Conservation (phyloP, 495 filamentous ascomycete species). For the Jackrogersella minutella region DNA sequence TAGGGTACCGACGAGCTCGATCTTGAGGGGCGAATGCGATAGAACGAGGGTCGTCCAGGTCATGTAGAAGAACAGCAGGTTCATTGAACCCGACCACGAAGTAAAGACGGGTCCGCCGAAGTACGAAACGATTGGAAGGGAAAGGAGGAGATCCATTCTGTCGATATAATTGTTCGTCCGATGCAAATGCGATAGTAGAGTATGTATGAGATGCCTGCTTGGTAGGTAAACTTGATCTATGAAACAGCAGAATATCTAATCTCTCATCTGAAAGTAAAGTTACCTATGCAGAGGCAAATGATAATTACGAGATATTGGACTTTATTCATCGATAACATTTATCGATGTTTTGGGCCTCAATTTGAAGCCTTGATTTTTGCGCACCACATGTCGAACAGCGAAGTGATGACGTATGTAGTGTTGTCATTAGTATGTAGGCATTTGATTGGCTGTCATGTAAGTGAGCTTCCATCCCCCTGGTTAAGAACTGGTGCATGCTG, state of each 20-base stretch:
- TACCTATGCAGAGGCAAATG: constrained; percentile 1
- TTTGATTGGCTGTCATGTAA: constrained; percentile 24
- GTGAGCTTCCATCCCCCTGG: constrained; percentile 11
- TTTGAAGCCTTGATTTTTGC: constrained; percentile 25
- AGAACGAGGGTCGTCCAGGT: constrained; percentile 88
- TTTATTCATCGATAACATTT: neutral
- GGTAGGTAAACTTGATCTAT: constrained; percentile 1
- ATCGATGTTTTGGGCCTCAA: constrained; percentile 26
- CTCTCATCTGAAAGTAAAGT: constrained; percentile 2
- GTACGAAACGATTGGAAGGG: constrained; percentile 76
- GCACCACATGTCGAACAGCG: constrained; percentile 12
- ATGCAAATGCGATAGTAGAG: neutral
- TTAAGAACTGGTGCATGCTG: neutral
- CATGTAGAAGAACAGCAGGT: constrained; percentile 87
- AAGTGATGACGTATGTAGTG: constrained; percentile 35
- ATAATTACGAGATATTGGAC: neutral
- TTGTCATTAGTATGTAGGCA: constrained; percentile 7
- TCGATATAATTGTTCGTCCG: neutral
- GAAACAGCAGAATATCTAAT: neutral
- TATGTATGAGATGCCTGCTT: neutral
- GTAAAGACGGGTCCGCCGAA: constrained; percentile 59
- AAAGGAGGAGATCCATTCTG: constrained; percentile 70
- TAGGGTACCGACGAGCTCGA: constrained; percentile 76
- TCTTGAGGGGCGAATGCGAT: constrained; percentile 74
- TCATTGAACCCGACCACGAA: constrained; percentile 81